Base-by-base conservation (phyloP, 768 basidiomycete species). In the Tulasnella sp. region DNA sequence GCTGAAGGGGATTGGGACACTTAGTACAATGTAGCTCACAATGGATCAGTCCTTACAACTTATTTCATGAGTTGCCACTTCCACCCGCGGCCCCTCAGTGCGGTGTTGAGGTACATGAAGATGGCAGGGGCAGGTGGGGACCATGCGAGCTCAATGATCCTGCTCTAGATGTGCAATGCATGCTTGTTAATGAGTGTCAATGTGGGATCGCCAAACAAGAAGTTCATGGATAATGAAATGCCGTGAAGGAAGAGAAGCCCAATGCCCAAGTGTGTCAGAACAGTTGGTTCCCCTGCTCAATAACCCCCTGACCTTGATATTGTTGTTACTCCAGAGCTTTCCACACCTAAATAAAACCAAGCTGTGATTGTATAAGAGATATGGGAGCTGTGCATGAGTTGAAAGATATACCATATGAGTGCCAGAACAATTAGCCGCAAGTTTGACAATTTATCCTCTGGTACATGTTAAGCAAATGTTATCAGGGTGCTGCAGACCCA, bases 121-220 rank as follows among this genome's bases (percentile, higher is more conserved):
- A 94, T 94, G 2, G 92, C 92, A 32, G 92, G 92, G 0, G 91
- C 91, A 44, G 91, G 92, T 26, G 90, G 84, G 1, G 90, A 90
- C 92, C 92, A 94, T 5, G 88, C 89, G 39, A 94, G 80, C 78
- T 94, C 92, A 92, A 94, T 94, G 76, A 94, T 92, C 89, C 92
- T 67, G 81, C 91, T 92, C 92, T 92, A 94, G 37, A 94, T 92
- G 78, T 94, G 92, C 64, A 90, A 92, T 1, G 92, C 91, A 78
- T 94, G 92, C 79, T 94, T 94, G 79, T 94, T 94, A 7, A 94
- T 89, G 35, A 94, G 83, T 5, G 92, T 94, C 78, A 91, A 86
- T 0, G 91, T 90, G 8, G 92, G 92, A 77, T 94, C 92, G 1
- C 91, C 90, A 22, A 89, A n/a, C 84, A 59, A 94, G 85, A 44